Base-by-base conservation (phyloP, 2,329 filamentous ascomycete genomes). In the Aspergillus fructus region DNA sequence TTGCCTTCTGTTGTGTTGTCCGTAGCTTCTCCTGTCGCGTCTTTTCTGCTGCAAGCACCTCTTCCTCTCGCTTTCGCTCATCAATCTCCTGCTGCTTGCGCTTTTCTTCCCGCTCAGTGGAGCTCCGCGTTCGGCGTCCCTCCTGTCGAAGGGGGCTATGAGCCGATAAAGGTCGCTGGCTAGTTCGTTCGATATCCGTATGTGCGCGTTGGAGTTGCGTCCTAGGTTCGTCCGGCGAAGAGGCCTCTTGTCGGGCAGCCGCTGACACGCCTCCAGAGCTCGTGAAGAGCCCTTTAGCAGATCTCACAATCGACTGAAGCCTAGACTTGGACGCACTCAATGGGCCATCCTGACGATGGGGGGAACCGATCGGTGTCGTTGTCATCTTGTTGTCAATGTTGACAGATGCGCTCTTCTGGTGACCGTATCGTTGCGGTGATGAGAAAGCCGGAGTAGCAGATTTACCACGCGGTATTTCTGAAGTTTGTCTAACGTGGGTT, bases 241-340 rank as follows among this genome's bases (percentile, higher is more conserved):
- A 75, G 30, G 78, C 78, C 60, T 87, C 84, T 59, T 85, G 69
- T 63, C 83, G 85, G 3, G 82, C 82, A 45, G 85, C 81, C 46
- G 83, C 83, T 60, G 83, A 84, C 12, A 81, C 73, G 45, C 81
- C 79, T 58, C 81, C 85, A 60, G 83, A 93, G 64, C 89, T 96
- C 17, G 89, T 91, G 61, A 97, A 88, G 49, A 97, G 84, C 13
- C 89, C 90, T 72, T 90, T 93, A 4, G 93, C 94, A 55, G 88
- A 90, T 74, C 92, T 93, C 66, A 97, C 80, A 59, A 96, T 92
- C 9, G 93, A 96, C 47, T 93, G 96, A 48, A 97, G 81, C 71
- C 92, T 96, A 68, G 90, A 91, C 77, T 96, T 97, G 27, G 94
- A 93, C 51, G 94, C 91, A 74, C 93, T 96, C 58, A 97, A 75